These are phyloP conservation scores for Fragosphaeria purpurea DNA, from an alignment of 2,329 filamentous ascomycete species.

Conservation along the genomic window DNA sequence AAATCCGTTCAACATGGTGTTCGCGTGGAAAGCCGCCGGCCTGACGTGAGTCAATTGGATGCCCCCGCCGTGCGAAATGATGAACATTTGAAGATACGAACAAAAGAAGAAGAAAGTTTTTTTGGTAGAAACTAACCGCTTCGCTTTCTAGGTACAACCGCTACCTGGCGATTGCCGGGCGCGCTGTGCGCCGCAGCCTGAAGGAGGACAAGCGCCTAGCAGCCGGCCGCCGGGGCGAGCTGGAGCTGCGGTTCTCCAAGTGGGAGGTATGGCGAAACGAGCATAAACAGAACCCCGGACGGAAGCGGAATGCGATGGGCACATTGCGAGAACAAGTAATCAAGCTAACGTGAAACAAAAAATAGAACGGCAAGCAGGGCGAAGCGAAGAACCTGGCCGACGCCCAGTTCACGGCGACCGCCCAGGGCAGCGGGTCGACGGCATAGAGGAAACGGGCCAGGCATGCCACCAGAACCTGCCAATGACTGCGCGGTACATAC, in stretches of 20 bases:
- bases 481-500: background rate
- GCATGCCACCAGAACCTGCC: background rate
- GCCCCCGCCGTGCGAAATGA: background rate
- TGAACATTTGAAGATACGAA: slow-evolving; percentile 7
- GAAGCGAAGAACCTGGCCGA: slow-evolving; percentile 63
- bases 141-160: slow-evolving; percentile 79
- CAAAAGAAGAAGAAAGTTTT: background rate
- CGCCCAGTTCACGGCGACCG: slow-evolving; percentile 35
- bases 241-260: slow-evolving; percentile 83
- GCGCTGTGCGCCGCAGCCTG: slow-evolving; percentile 89
- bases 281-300: too few species aligned
- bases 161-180: slow-evolving; percentile 91
- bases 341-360: background rate
- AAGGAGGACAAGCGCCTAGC: slow-evolving; percentile 86
- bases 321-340: background rate
- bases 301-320: background rate
- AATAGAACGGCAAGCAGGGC: slow-evolving; percentile 91
- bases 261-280: slow-evolving; percentile 62
- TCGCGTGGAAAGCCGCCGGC: slow-evolving; percentile 97
- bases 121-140: slow-evolving; percentile 1
- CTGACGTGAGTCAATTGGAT: slow-evolving; percentile 62
- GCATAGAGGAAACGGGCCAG: slow-evolving; percentile 10
- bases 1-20: slow-evolving; percentile 66
- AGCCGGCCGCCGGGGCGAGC: slow-evolving; percentile 83
- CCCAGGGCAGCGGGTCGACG: slow-evolving; percentile 14